A percentile compares a stretch with the other conserved stretches of the same genome.
These are phyloP conservation scores for Sarocladium strictum DNA, from an alignment of 2,329 filamentous ascomycete species.

Conservation along the genomic window DNA sequence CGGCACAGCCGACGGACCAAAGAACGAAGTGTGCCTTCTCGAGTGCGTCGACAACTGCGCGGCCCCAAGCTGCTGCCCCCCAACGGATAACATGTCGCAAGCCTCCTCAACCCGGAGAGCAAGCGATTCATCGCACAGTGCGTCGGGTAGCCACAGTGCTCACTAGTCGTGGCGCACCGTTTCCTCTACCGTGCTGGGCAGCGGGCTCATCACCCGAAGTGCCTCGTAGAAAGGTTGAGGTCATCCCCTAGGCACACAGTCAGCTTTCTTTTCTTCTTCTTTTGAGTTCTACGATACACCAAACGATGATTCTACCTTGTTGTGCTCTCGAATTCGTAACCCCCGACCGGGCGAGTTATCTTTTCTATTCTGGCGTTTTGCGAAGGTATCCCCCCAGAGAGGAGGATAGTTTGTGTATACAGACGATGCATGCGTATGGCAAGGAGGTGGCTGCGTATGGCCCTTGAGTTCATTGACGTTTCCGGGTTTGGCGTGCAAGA, in stretches of 20 bases:
- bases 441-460: not conserved
- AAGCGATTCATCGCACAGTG: slow-evolving; percentile 21
- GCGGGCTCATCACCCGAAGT: not conserved
- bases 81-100: slow-evolving; percentile 24
- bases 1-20: slow-evolving; percentile 22
- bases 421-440: not conserved
- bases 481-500: not conserved
- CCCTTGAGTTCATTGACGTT: not conserved
- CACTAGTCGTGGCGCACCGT: slow-evolving; percentile 3
- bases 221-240: not conserved
- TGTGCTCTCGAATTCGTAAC: too few species aligned
- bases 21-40: slow-evolving; percentile 39
- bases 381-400: not conserved
- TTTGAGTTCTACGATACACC: not conserved
- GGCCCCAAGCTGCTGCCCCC: slow-evolving; percentile 25
- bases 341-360: not conserved
- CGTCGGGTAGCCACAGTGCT: not conserved
- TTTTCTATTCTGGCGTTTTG: slow-evolving; percentile 4
- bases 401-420: not conserved
- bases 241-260: too few species aligned
- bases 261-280: not conserved
- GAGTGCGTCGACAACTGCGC: slow-evolving; percentile 36
- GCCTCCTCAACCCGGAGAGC: slow-evolving; percentile 29
- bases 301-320: too few species aligned
- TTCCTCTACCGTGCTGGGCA: not conserved